phyloP scores from a whole-genome alignment of 345 rosid species.

The Draba incana region DNA sequence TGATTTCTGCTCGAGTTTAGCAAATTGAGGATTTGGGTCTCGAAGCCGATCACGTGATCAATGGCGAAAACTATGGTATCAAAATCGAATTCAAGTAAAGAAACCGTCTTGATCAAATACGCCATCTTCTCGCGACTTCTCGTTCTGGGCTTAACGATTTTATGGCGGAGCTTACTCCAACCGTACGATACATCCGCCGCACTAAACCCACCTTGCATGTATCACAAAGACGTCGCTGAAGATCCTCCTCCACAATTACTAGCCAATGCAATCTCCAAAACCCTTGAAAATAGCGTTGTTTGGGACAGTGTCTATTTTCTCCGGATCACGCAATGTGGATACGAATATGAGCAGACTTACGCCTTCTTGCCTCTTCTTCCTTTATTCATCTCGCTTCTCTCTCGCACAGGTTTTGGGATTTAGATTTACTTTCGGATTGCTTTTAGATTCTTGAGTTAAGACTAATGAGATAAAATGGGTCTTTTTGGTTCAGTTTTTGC shows the following conservation, averaged over 20 bases:
- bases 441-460: constrained; percentile 1
- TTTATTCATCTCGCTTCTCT: constrained; percentile 51
- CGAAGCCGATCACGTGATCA: constrained; percentile 12
- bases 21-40: not conserved
- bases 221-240: constrained; percentile 24
- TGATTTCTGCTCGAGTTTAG: not conserved
- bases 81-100: constrained; percentile 31
- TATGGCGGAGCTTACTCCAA: constrained; percentile 67
- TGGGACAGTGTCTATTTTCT: constrained; percentile 93
- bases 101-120: constrained; percentile 51
- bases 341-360: constrained; percentile 89
- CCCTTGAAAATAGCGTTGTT: constrained; percentile 60
- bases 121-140: constrained; percentile 66
- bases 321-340: constrained; percentile 82
- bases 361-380: constrained; percentile 94
- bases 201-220: constrained; percentile 62
- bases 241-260: constrained; percentile 29
- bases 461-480: not conserved
- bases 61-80: constrained; percentile 28
- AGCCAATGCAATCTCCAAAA: constrained; percentile 46
- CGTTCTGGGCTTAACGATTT: constrained; percentile 51
- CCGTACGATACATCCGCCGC: constrained; percentile 91
- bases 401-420: constrained; percentile 60
- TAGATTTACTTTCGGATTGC: not conserved
- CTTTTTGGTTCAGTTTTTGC: constrained; percentile 58